Evolutionary conservation across 2,329 filamentous ascomycete species (phyloP), one percentile per base, ranked within the genome.

Genomic region (Sporothrix globosa): DNA sequence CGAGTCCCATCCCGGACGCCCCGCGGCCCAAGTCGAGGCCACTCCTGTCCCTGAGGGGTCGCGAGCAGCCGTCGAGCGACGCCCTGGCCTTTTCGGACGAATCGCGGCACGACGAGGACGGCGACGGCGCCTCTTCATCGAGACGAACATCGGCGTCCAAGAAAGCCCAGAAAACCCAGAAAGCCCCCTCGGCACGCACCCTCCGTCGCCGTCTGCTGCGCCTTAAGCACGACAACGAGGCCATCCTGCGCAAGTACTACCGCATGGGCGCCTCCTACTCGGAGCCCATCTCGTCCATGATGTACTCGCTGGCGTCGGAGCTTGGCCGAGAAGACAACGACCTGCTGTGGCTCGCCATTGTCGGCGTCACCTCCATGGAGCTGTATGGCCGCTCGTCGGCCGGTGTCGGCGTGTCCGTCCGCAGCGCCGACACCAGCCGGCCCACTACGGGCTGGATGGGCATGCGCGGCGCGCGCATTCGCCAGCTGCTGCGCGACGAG

Each of bases 251-350:
- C 66, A 86, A 88, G 73, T 98, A 99, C 81, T 97, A 98, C 81
- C 87, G 89, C 39, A 86, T 92, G 41, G 96, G 96, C 53, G 90
- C 92, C 2, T 97, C 93, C 1, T 97, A 97, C 77, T 95, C 95
- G 0, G 96, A 99, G 78, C 96, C 96, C 0, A 92, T 98, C 69
- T 96, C 94, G 0, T 97, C 94, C 0, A 90, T 98, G 82, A 88
- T 97, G 77, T 99, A 98, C 80, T 96, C 93, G 0, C 85, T 99
- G 17, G 96, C 95, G 1, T 97, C 94, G 1, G 96, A 98, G 77
- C 87, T 99, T 7, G 96, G 96, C 73, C 91, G 94, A 68, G 96
- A 98, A 83, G 95, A 98, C 79, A 99, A 98, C 76, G 94, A 99
- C 76, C 84, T 98, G 27, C 85, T 99, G 17, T 99, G 96, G 96